Conservation (phyloP, 2,329 filamentous ascomycete genomes). For the Talaromyces marneffei region DNA sequence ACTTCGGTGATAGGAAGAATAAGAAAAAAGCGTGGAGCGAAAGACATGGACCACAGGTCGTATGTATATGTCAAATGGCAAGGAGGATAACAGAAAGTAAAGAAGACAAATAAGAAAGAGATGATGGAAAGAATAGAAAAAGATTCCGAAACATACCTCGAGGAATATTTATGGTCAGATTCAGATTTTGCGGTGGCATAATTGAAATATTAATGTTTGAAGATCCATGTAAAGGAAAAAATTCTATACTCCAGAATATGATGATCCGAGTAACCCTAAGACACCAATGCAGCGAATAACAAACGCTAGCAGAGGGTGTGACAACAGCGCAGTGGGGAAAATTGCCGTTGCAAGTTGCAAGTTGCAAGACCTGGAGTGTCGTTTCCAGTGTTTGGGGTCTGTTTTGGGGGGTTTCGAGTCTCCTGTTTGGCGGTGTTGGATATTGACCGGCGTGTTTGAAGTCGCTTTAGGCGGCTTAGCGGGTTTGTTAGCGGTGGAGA, state of each 20-base stretch:
- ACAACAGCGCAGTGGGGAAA: conserved; percentile 10
- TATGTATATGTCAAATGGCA: background rate
- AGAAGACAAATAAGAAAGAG: background rate
- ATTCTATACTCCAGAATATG: background rate
- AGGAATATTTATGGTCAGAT: conserved; percentile 5
- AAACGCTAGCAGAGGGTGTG: background rate
- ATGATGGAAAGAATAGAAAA: background rate
- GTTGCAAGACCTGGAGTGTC: background rate
- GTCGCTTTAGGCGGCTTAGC: conserved; percentile 9
- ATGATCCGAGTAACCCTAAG: background rate
- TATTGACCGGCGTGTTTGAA: conserved; percentile 14
- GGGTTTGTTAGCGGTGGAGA: background rate
- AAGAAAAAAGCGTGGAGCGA: background rate
- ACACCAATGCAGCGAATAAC: background rate
- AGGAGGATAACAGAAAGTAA: background rate
- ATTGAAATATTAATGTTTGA: background rate
- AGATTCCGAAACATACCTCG: conserved; percentile 2
- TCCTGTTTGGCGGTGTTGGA: background rate
- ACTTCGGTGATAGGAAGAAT: background rate
- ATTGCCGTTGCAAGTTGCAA: background rate
- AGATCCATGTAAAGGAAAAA: conserved; percentile 1
- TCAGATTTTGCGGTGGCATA: conserved; percentile 6
- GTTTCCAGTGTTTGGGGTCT: no score
- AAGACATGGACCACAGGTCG: background rate
- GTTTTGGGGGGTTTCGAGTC: background rate